These are phyloP conservation scores for Xylaria sp. DNA, from an alignment of 2,329 filamentous ascomycete genomes.

Conservation along the genomic window DNA sequence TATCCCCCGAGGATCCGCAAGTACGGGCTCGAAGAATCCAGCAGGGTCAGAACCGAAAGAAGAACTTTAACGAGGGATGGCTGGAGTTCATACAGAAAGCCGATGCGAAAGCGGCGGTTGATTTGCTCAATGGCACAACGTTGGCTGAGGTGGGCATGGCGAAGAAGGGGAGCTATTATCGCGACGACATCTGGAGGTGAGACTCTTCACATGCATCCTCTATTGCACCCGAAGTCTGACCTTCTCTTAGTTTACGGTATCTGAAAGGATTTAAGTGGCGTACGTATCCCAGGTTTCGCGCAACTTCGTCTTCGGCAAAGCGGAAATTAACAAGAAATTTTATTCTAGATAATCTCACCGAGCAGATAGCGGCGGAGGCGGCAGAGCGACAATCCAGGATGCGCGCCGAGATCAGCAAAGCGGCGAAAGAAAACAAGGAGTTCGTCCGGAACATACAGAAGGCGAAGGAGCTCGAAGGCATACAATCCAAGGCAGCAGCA, in stretches of 20 bases:
- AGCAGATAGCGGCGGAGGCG: constrained; percentile 84
- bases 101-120: constrained; percentile 80
- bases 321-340: background rate
- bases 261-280: constrained; percentile 85
- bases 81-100: constrained; percentile 81
- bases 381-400: constrained; percentile 80
- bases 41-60: constrained; percentile 84
- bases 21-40: constrained; percentile 73
- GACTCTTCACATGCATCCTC: background rate
- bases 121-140: constrained; percentile 78
- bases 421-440: constrained; percentile 81
- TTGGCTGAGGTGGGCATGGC: constrained; percentile 68
- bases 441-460: constrained; percentile 83
- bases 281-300: constrained; percentile 47
- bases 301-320: background rate
- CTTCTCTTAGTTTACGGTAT: constrained; percentile 66
- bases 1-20: constrained; percentile 61
- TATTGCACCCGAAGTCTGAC: constrained; percentile 2
- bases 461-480: constrained; percentile 81
- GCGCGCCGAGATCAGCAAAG: constrained; percentile 79
- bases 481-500: constrained; percentile 68
- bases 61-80: constrained; percentile 86
- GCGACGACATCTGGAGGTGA: constrained; percentile 84
- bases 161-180: constrained; percentile 84
- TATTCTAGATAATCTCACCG: constrained; percentile 65